These are phyloP conservation scores for Drechslerella dactyloides DNA, from an alignment of 2,329 filamentous ascomycete genomes.

Conservation along the genomic window DNA sequence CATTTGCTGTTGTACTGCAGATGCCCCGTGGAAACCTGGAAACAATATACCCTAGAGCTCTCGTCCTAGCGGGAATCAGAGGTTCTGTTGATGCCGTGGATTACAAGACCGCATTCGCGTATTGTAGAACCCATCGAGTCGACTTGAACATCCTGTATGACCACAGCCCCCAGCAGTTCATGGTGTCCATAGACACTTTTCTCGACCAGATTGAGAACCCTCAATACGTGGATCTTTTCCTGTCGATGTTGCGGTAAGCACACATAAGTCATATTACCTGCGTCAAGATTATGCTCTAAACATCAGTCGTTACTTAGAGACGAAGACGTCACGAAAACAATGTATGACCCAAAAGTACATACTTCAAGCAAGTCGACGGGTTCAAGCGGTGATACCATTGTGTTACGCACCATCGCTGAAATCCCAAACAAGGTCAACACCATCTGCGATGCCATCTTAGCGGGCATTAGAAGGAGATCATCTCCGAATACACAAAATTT, in stretches of 20 bases:
- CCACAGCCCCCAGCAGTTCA: constrained; percentile 84
- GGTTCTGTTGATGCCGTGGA: constrained; percentile 78
- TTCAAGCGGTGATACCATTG: constrained; percentile 44
- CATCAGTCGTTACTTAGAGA: constrained; percentile 63
- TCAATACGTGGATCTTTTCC: constrained; percentile 84
- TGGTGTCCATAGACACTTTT: constrained; percentile 76
- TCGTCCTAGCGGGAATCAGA: constrained; percentile 89
- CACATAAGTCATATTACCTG: constrained; percentile 64
- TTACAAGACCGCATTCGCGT: constrained; percentile 82
- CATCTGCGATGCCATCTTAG: constrained; percentile 84
- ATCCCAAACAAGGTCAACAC: constrained; percentile 74
- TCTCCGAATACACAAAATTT: constrained; percentile 80
- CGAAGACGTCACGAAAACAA: constrained; percentile 89
- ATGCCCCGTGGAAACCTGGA: constrained; percentile 97
- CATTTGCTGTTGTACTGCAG: constrained; percentile 83
- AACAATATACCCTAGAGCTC: constrained; percentile 88
- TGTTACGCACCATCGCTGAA: constrained; percentile 21
- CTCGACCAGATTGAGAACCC: constrained; percentile 82
- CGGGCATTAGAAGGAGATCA: constrained; percentile 67
- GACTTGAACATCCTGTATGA: constrained; percentile 98
- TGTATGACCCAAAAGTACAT: constrained; percentile 86
- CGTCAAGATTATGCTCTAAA: constrained; percentile 55
- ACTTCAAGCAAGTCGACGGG: constrained; percentile 40
- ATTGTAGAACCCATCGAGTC: constrained; percentile 89
- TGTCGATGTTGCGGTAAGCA: constrained; percentile 65